Evolutionary conservation across 2,329 filamentous ascomycete species (phyloP).

Genomic region (Aspergillus sp.): DNA sequence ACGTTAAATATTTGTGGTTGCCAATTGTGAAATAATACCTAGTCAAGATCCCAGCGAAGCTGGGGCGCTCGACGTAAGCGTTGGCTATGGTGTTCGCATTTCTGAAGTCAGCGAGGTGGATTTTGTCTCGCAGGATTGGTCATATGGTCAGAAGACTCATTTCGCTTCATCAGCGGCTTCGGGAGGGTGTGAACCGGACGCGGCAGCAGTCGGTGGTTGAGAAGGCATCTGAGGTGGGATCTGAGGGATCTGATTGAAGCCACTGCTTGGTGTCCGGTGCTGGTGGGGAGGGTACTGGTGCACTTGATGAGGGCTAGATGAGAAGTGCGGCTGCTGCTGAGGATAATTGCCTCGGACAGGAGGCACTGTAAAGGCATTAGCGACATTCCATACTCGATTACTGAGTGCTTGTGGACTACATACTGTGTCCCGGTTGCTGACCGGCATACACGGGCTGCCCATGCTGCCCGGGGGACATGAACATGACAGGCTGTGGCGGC

Average conservation of each 20-base stretch:
- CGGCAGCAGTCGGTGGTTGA: constrained; percentile 26
- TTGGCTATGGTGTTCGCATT: too few species aligned
- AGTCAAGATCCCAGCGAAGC: constrained; percentile 3
- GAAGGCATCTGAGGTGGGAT: constrained; percentile 42
- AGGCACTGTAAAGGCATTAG: constrained; percentile 48
- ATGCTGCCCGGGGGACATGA: constrained; percentile 70
- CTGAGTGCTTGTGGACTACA: not conserved
- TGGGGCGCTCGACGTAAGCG: constrained; percentile 1
- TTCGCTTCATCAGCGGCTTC: constrained; percentile 45
- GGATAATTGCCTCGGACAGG: constrained; percentile 57
- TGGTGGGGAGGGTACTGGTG: constrained; percentile 59
- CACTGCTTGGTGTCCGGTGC: constrained; percentile 53
- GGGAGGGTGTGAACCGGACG: constrained; percentile 34
- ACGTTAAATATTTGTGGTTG: not conserved
- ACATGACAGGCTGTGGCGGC: constrained; percentile 61
- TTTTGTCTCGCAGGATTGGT: too few species aligned
- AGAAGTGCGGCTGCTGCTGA: constrained; percentile 59
- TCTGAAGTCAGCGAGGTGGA: too few species aligned
- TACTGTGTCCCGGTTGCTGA: constrained; percentile 70
- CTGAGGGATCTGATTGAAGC: constrained; percentile 46
- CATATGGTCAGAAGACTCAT: constrained; percentile 26
- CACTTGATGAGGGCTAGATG: constrained; percentile 60
- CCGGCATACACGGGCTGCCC: constrained; percentile 68
- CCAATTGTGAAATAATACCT: constrained; percentile 1
- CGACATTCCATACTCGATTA: constrained; percentile 19